A percentile compares a stretch with the other conserved stretches of the same genome.
Evolutionary conservation across 2,329 filamentous ascomycete species (phyloP).

Genomic region (Botryotinia globosa): DNA sequence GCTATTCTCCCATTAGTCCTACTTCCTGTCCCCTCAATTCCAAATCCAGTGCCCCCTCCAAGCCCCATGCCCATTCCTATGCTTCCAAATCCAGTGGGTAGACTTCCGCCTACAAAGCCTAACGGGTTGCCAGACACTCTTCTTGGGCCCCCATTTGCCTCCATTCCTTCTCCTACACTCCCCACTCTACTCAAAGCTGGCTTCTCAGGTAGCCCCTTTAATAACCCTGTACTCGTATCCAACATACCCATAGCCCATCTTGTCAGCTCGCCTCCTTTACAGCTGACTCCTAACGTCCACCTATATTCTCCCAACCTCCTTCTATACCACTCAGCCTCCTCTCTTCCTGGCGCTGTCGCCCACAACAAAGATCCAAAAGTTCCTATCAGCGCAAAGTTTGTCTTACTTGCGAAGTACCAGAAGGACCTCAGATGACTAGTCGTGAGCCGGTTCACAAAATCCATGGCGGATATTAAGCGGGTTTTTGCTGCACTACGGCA

Average conservation of each 20-base stretch:
- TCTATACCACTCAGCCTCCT: conserved; percentile 92
- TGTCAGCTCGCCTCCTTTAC: conserved; percentile 57
- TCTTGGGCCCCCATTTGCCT: not conserved
- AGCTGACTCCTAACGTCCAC: conserved; percentile 88
- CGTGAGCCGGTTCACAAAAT: conserved; percentile 90
- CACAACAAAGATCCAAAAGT: conserved; percentile 89
- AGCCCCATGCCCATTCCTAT: conserved; percentile 1
- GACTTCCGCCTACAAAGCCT: conserved; percentile 2
- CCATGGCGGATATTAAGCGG: conserved; percentile 91
- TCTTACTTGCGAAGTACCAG: conserved; percentile 86
- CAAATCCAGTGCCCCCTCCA: conserved; percentile 9
- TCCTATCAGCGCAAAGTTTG: conserved; percentile 91
- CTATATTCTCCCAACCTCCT: conserved; percentile 82
- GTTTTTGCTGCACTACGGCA: conserved; percentile 93
- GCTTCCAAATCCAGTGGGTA: conserved; percentile 2
- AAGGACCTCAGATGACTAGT: conserved; percentile 84
- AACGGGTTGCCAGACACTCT: conserved; percentile 11
- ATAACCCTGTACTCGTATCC: conserved; percentile 66
- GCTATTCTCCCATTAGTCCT: conserved; percentile 19
- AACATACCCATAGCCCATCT: conserved; percentile 76
- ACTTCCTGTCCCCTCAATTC: conserved; percentile 11
- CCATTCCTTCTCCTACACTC: conserved; percentile 29
- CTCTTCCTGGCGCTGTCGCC: conserved; percentile 80
- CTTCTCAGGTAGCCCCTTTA: conserved; percentile 70
- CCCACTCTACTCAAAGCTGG: conserved; percentile 58